Conservation (phyloP, 2,329 filamentous ascomycete genomes). For the Coniochaeta hoffmannii region DNA sequence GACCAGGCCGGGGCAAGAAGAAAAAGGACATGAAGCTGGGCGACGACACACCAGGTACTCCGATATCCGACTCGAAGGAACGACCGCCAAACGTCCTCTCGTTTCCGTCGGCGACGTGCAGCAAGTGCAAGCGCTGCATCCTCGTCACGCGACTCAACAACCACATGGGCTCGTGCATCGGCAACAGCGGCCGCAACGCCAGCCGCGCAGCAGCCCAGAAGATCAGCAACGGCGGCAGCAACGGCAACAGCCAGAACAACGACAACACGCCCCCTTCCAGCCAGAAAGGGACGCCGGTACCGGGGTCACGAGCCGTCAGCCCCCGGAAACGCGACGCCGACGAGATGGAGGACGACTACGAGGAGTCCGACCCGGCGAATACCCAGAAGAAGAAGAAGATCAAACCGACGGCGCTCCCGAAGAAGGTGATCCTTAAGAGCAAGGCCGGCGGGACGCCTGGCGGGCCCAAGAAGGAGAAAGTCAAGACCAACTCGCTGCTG, state of each 20-base stretch:
- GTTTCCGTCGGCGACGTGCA: slow-evolving; percentile 59
- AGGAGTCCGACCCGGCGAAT: slow-evolving; percentile 39
- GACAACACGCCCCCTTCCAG: slow-evolving; percentile 54
- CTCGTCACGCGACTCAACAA: slow-evolving; percentile 59
- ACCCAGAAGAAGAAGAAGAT: slow-evolving; percentile 54
- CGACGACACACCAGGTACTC: slow-evolving; percentile 33
- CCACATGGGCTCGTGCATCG: slow-evolving; percentile 62
- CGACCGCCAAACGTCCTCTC: slow-evolving; percentile 54
- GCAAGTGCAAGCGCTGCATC: slow-evolving; percentile 60
- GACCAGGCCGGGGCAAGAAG: slow-evolving; percentile 65
- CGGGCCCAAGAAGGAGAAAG: slow-evolving; percentile 44
- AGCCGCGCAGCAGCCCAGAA: slow-evolving; percentile 56
- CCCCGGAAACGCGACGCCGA: slow-evolving; percentile 51
- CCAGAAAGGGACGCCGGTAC: slow-evolving; percentile 53
- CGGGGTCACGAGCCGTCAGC: slow-evolving; percentile 45
- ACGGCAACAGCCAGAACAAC: slow-evolving; percentile 42
- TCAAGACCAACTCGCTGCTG: slow-evolving; percentile 41
- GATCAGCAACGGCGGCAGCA: slow-evolving; percentile 48
- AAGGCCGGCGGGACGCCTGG: slow-evolving; percentile 23
- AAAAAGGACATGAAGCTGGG: slow-evolving; percentile 63
- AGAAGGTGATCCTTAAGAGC: slow-evolving; percentile 50
- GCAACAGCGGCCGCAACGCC: slow-evolving; percentile 56
- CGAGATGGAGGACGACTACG: slow-evolving; percentile 45
- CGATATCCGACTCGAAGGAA: slow-evolving; percentile 34
- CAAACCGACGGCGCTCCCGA: slow-evolving; percentile 38